Conservation (phyloP, 352 stramenopile species). For the Aphanomyces euteiches region DNA sequence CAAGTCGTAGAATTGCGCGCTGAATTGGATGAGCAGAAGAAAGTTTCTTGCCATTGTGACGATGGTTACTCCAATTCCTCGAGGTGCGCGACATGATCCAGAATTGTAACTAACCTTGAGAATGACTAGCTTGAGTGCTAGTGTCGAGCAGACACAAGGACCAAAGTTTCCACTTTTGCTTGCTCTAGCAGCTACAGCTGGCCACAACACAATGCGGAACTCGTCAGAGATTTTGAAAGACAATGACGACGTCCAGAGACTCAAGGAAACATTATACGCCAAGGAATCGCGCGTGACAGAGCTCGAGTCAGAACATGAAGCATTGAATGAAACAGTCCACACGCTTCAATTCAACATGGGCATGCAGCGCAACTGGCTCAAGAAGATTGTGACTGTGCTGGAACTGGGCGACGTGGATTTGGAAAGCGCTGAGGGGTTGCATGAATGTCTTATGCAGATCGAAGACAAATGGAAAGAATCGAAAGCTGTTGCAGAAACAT, state of each 20-base stretch:
- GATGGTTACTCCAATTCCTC: constrained; percentile 26
- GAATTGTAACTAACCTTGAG: neutral
- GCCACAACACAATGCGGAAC: constrained; percentile 48
- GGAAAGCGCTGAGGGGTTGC: constrained; percentile 18
- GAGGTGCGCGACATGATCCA: constrained; percentile 9
- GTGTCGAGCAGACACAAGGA: constrained; percentile 11
- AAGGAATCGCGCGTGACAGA: constrained; percentile 59
- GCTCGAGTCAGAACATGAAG: constrained; percentile 48
- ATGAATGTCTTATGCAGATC: constrained; percentile 11
- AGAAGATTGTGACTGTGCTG: constrained; percentile 21
- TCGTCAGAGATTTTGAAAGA: constrained; percentile 48
- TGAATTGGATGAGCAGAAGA: constrained; percentile 59
- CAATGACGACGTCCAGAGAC: neutral
- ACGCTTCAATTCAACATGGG: constrained; percentile 22
- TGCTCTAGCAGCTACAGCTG: constrained; percentile 65
- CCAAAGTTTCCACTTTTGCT: constrained; percentile 73
- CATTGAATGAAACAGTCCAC: constrained; percentile 1
- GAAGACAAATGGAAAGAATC: constrained; percentile 25
- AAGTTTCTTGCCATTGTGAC: constrained; percentile 61
- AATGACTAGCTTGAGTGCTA: constrained; percentile 16
- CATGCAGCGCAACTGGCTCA: constrained; percentile 28
- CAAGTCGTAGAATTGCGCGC: constrained; percentile 56
- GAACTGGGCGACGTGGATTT: constrained; percentile 10
- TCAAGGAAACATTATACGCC: constrained; percentile 31
- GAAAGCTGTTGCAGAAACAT: neutral